These are phyloP conservation scores for Chaetomium olivaceum DNA, from an alignment of 2,329 filamentous ascomycete genomes.

Conservation along the genomic window DNA sequence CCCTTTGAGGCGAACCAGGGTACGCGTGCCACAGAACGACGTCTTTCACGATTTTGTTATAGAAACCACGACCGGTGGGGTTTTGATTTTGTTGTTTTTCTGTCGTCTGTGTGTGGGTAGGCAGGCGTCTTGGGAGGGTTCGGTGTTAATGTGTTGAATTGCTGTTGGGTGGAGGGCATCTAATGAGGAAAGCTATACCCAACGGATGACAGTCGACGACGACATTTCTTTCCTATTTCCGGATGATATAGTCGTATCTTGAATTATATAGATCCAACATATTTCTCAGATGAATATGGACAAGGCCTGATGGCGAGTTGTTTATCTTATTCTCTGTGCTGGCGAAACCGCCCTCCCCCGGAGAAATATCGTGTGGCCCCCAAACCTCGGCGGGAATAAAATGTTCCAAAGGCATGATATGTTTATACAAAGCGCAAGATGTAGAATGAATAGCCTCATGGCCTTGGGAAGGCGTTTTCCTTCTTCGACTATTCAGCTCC, in stretches of 20 bases:
- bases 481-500: not conserved
- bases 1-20: not conserved
- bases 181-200: constrained; percentile 26
- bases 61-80: not conserved
- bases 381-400: no score
- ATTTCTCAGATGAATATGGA: not conserved
- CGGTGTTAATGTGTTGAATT: not conserved
- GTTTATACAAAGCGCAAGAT: not conserved
- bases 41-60: not conserved
- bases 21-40: not conserved
- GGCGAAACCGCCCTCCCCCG: not conserved
- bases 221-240: constrained; percentile 14
- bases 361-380: no score
- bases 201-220: constrained; percentile 25
- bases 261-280: not conserved
- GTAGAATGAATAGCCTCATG: not conserved
- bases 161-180: not conserved
- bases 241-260: constrained; percentile 14
- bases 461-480: not conserved
- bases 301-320: not conserved
- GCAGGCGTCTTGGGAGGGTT: constrained; percentile 1
- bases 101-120: not conserved
- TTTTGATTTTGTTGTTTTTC: constrained; percentile 2
- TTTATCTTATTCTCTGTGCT: not conserved
- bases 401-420: not conserved